These are phyloP conservation scores for Zea luxurians DNA, from an alignment of 176 grass and related monocot species.

Conservation along the genomic window DNA sequence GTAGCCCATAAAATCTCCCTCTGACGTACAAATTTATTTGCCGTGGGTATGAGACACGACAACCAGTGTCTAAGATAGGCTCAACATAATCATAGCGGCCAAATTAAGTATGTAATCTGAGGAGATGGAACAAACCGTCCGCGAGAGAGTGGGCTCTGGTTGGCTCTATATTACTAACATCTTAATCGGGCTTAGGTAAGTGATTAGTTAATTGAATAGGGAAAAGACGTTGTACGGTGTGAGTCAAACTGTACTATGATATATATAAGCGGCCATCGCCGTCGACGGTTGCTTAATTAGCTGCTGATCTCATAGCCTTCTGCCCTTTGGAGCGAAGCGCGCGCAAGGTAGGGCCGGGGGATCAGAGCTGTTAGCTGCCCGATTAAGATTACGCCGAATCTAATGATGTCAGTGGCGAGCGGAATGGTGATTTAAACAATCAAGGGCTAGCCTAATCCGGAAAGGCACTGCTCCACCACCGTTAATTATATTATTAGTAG, in stretches of 20 bases:
- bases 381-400: slow-evolving; percentile 37
- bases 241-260: background rate
- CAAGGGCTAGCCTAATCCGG: slow-evolving; percentile 10
- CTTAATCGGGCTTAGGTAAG: slow-evolving; percentile 37
- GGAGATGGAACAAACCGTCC: background rate
- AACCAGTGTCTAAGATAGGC: too few species aligned
- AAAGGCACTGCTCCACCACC: slow-evolving; percentile 44
- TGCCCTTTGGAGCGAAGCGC: slow-evolving; percentile 17
- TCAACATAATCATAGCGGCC: background rate
- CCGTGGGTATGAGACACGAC: too few species aligned
- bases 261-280: background rate
- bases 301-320: background rate
- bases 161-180: background rate
- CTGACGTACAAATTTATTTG: too few species aligned
- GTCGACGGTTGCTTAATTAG: background rate
- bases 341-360: too few species aligned
- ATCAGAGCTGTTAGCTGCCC: background rate
- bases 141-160: background rate
- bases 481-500: background rate
- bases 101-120: background rate
- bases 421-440: background rate
- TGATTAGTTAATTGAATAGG: slow-evolving; percentile 23
- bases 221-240: background rate
- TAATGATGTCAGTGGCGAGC: slow-evolving; percentile 38
- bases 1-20: too few species aligned